Conservation (phyloP, 441 rosid species). For the Jatropha podagrica region DNA sequence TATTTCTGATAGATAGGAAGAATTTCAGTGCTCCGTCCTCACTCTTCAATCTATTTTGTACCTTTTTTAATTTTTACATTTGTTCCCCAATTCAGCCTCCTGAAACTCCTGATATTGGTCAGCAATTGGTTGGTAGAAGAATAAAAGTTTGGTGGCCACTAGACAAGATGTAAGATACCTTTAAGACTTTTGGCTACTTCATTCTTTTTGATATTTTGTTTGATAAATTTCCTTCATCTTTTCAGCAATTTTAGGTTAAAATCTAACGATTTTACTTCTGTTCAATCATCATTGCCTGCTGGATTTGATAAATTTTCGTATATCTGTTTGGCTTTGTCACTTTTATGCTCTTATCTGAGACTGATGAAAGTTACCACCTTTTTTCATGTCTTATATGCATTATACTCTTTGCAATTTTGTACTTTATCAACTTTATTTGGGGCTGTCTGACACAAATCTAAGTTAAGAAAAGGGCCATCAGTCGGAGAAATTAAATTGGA, state of each 20-base stretch:
- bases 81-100: constrained; percentile 39
- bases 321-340: background rate
- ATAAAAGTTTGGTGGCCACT: constrained; percentile 90
- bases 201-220: constrained; percentile 4
- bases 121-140: constrained; percentile 55
- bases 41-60: background rate
- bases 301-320: constrained; percentile 7
- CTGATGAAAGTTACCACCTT: background rate
- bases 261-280: background rate
- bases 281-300: constrained; percentile 5
- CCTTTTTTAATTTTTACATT: background rate
- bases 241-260: constrained; percentile 13
- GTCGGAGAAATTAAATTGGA: background rate
- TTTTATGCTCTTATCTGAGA: constrained; percentile 2
- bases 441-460: background rate
- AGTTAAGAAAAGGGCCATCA: background rate
- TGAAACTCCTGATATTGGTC: constrained; percentile 31
- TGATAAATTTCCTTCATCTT: constrained; percentile 3
- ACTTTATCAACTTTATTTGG: background rate
- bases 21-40: background rate
- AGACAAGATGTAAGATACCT: constrained; percentile 59
- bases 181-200: constrained; percentile 6
- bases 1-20: background rate
- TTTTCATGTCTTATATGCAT: background rate
- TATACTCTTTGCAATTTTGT: background rate